These are phyloP conservation scores for Cladophialophora immunda DNA, from an alignment of 2,329 filamentous ascomycete genomes.

Conservation along the genomic window DNA sequence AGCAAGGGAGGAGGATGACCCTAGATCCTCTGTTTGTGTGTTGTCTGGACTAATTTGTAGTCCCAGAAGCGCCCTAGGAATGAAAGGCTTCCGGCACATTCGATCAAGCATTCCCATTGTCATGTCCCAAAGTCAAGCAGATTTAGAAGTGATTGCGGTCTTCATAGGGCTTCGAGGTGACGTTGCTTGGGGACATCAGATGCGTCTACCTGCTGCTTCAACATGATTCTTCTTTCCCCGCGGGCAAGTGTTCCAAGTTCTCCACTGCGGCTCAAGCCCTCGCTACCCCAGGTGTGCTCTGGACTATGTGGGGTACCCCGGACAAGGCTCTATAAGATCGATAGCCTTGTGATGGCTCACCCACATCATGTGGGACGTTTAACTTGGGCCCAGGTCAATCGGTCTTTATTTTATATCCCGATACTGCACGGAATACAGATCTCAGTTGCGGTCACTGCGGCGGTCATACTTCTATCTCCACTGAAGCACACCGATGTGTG, in stretches of 20 bases:
- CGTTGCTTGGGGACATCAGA: neutral
- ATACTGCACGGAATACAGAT: neutral
- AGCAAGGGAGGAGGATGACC: neutral
- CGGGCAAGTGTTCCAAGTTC: neutral
- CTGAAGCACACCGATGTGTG: neutral
- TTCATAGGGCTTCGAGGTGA: neutral
- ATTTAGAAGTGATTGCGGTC: neutral
- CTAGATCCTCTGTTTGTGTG: neutral
- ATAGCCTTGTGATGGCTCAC: neutral
- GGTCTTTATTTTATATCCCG: neutral
- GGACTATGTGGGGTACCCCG: slow-evolving; percentile 4
- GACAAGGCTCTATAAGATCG: slow-evolving; percentile 1
- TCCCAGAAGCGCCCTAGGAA: neutral
- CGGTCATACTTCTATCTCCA: neutral
- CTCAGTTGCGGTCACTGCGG: neutral
- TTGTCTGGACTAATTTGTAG: neutral
- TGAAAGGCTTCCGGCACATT: neutral
- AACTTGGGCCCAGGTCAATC: neutral
- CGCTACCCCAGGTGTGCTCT: neutral
- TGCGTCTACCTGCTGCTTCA: neutral
- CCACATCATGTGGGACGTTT: neutral
- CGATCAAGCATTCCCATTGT: neutral
- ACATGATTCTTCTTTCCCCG: neutral
- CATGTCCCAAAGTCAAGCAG: neutral
- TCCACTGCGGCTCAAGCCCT: neutral